phyloP scores from a whole-genome alignment of 805 yeast genomes.

The Starmerella riodocensis region DNA sequence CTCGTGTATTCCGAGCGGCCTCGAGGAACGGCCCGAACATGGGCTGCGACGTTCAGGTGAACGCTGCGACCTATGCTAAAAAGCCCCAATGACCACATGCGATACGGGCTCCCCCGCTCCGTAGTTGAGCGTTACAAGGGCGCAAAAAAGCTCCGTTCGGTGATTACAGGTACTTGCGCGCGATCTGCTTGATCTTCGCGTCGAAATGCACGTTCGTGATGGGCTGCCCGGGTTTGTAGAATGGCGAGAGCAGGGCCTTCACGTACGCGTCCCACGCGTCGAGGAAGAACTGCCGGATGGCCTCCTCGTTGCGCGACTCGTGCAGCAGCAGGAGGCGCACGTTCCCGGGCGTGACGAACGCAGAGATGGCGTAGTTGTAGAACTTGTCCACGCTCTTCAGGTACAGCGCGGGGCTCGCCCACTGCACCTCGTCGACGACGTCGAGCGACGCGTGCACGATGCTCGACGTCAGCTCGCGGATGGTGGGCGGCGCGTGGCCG shows the following conservation, averaged over 20 bases:
- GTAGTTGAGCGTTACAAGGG: no score
- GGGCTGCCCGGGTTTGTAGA: constrained; percentile 63
- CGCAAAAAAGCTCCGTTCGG: no score
- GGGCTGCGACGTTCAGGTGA: no score
- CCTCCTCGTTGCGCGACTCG: constrained; percentile 51
- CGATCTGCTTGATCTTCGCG: constrained; percentile 51
- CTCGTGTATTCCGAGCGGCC: no score
- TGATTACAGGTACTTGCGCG: constrained; percentile 63
- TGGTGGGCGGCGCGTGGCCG: constrained; percentile 53
- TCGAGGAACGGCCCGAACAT: no score
- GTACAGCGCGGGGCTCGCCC: constrained; percentile 54
- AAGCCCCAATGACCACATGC: no score
- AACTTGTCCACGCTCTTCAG: constrained; percentile 73
- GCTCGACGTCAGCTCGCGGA: constrained; percentile 74
- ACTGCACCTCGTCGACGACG: constrained; percentile 79
- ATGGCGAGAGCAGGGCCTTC: constrained; percentile 74
- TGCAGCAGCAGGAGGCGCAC: constrained; percentile 65
- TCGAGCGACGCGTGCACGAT: constrained; percentile 81
- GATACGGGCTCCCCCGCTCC: no score
- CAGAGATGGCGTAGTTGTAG: constrained; percentile 70
- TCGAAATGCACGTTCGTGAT: constrained; percentile 67
- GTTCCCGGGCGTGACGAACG: constrained; percentile 79
- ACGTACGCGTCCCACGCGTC: constrained; percentile 83
- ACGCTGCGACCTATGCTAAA: no score
- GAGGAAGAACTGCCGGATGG: constrained; percentile 66